Percentiles rank a stretch among this genome's conserved stretches.
Conservation (phyloP, 371 early-diverging fungal genomes). For the Syncephalastrum contaminatum region DNA sequence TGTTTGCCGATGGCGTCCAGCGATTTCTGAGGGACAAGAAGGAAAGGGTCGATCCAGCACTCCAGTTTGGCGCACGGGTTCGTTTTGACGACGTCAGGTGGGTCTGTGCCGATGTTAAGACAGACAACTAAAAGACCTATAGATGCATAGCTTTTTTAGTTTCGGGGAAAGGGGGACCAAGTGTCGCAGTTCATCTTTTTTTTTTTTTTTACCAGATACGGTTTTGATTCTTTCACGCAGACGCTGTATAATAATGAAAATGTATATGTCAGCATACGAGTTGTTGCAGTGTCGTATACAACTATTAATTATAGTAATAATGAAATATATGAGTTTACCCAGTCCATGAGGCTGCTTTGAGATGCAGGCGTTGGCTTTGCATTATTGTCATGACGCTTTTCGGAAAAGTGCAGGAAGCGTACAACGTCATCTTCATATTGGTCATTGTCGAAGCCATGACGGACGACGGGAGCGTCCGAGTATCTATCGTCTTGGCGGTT, state of each 20-base stretch:
- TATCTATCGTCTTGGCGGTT: conserved; percentile 22
- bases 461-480: conserved; percentile 13
- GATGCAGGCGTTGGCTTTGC: conserved; percentile 24
- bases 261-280: background rate
- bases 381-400: conserved; percentile 58
- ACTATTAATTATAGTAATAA: background rate
- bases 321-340: conserved; percentile 25
- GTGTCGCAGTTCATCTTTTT: background rate
- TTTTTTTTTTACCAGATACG: conserved; percentile 36
- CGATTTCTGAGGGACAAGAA: conserved; percentile 77
- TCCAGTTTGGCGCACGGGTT: conserved; percentile 89
- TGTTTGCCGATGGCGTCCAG: conserved; percentile 87
- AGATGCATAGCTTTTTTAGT: conserved; percentile 1
- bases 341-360: conserved; percentile 33
- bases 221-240: conserved; percentile 49
- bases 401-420: conserved; percentile 58
- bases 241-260: conserved; percentile 20
- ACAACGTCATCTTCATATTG: conserved; percentile 56
- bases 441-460: conserved; percentile 61
- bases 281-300: background rate
- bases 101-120: conserved; percentile 94
- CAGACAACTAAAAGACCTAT: conserved; percentile 80
- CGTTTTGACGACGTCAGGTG: conserved; percentile 92
- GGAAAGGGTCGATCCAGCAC: conserved; percentile 94
- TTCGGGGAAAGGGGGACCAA: background rate